These are phyloP conservation scores for Orbilia oligospora DNA, from an alignment of 2,329 filamentous ascomycete species.

Conservation along the genomic window DNA sequence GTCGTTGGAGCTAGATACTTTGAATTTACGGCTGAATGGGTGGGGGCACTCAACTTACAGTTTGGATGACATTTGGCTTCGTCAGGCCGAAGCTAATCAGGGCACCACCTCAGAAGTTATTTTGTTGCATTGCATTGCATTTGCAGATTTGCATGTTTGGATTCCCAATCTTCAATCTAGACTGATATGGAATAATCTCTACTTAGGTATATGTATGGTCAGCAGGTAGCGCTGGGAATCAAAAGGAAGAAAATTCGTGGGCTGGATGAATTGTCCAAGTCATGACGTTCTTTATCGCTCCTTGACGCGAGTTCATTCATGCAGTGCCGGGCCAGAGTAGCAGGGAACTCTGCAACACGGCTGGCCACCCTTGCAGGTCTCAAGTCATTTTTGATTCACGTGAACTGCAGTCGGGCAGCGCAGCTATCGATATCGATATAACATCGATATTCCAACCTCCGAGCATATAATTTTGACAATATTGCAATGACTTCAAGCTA, in stretches of 20 bases:
- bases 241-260: not conserved
- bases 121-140: slow-evolving; percentile 4
- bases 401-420: too few species aligned
- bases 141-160: not conserved
- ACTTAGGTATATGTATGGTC: not conserved
- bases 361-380: too few species aligned
- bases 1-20: not conserved
- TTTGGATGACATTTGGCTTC: not conserved
- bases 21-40: not conserved
- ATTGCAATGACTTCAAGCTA: slow-evolving; percentile 20
- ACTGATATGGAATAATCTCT: not conserved
- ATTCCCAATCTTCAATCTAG: not conserved
- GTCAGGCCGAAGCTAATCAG: not conserved
- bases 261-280: not conserved
- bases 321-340: not conserved
- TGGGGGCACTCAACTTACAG: not conserved
- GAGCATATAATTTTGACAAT: too few species aligned
- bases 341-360: too few species aligned
- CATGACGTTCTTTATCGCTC: slow-evolving; percentile 11
- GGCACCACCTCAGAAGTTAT: not conserved
- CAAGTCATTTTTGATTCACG: too few species aligned
- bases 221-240: not conserved
- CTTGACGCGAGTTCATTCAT: not conserved
- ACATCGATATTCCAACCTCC: not conserved
- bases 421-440: too few species aligned